Evolutionary conservation across 2,329 filamentous ascomycete genomes (phyloP), one percentile per base, ranked within the genome.

Genomic region (Cladosporium sp.): DNA sequence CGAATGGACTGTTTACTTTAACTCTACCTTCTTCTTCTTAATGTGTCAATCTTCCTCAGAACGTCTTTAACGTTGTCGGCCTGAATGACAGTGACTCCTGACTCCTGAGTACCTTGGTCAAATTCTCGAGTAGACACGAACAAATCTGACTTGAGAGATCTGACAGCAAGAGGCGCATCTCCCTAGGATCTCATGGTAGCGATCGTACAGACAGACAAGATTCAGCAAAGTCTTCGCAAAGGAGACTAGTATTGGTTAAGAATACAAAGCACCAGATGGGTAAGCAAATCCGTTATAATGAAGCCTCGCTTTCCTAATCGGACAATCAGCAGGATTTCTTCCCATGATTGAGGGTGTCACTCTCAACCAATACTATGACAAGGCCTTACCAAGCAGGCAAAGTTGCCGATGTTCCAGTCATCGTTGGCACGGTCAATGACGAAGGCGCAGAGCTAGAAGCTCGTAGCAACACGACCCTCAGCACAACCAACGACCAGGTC

Each of bases 391-490:
- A 31, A 31, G 29, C 29, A 50, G 46, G 46, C 2, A 28, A 50
- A 28, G 21, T 50, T 14, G 46, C 26, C n/a, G 14, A 61, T 23
- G n/a, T 70, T n/a, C 71, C 71, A 12, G 66, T 71, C 55, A 55
- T 72, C 26, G 66, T 71, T 55, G 71, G 73, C 49, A 72, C 72
- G 40, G 72, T 67, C 46, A 64, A 70, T 60, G 61, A 74, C 29
- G 74, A 75, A 66, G 69, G 64, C 21, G 40, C 37, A 1, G 12
- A 14, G 14, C 26, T 5, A 8, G 46, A 26, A 50, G 7, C 21
- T 28, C 46, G 14, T 3, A 26, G 21, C 8, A 50, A 50, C 46
- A 26, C 46, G 7, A 50, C 6, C 5, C 23, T 50, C 21, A 28
- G 46, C n/a, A 7, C n/a, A 7, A 14, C 23, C 23, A 50, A 23